Conservation (phyloP, 345 rosid species). For the Salix arbutifolia region DNA sequence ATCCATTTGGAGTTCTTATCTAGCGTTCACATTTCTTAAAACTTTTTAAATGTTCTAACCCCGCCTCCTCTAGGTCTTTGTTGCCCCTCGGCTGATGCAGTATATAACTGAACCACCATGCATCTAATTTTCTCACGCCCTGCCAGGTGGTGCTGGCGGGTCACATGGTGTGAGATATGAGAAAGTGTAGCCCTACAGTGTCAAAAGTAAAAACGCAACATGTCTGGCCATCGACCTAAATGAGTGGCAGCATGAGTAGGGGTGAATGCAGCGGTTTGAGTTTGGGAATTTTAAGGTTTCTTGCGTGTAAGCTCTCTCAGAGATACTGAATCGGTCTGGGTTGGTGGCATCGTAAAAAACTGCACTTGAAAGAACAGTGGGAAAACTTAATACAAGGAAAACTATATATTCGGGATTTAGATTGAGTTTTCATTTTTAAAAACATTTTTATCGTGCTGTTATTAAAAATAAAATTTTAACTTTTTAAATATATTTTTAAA, state of each 20-base stretch:
- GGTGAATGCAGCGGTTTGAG: not conserved
- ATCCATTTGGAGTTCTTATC: not conserved
- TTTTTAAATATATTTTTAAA: no score
- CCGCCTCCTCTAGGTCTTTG: not conserved
- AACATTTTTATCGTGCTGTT: no score
- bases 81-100: not conserved
- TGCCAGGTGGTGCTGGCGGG: not conserved
- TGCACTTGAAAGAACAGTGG: no score
- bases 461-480: no score
- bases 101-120: not conserved
- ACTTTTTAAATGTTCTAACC: not conserved
- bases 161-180: not conserved
- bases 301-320: not conserved
- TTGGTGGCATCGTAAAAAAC: no score
- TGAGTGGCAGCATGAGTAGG: not conserved
- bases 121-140: not conserved
- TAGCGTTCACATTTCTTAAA: not conserved
- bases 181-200: not conserved
- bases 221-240: not conserved
- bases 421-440: no score
- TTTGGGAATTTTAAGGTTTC: not conserved
- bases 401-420: no score
- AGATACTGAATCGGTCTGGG: no score
- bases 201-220: not conserved
- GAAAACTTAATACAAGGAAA: no score